Base-by-base conservation (phyloP, 805 yeast genomes). In the Spathaspora hagerdaliae region DNA sequence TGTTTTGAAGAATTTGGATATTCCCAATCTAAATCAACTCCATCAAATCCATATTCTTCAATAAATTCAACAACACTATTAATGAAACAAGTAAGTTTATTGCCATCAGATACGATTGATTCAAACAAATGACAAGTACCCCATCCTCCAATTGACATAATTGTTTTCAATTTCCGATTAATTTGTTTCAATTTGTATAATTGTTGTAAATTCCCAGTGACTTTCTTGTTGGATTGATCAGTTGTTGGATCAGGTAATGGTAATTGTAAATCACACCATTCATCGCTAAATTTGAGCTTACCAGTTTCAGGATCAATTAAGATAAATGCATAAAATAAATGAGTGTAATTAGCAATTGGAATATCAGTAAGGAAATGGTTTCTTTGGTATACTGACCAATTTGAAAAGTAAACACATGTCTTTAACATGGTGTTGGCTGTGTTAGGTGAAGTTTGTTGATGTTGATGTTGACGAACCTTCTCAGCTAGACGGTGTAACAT, bases 1-100 rank as follows among this genome's bases (percentile, higher is more conserved):
- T 86, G 82, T 0, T 59, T 56, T 3, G 58, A 55, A 36, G 61
- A 70, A 7, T 63, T 59, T 0, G 97, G 96, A 56, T 82, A 92
- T 63, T 92, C 99, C 97, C 97, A 92, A 65, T 92, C 99, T 27
- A 92, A 67, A 62, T 94, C 98, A 39, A 92, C 68, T 0, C 99
- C 98, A 61, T 94, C 97, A 57, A 94, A 82, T 0, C 85, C 83
- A 58, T 79, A 77, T 38, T 72, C 63, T 2, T 62, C 45, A 60
- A 88, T 69, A 24, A 78, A 61, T 0, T 63, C 60, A 0, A 78
- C 68, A 0, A 82, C 67, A 0, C 84, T 71, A 1, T 57, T 42
- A 2, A 81, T 76, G 60, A 91, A 87, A 0, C 37, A 58, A 1
- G 59, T 57, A 7, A 82, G 50, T 19, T 63, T 61, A 2, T 31